Evolutionary conservation across 1,284 basidiomycete genomes (phyloP), one percentile per base, ranked within the genome.

Genomic region (Cerrena zonata): DNA sequence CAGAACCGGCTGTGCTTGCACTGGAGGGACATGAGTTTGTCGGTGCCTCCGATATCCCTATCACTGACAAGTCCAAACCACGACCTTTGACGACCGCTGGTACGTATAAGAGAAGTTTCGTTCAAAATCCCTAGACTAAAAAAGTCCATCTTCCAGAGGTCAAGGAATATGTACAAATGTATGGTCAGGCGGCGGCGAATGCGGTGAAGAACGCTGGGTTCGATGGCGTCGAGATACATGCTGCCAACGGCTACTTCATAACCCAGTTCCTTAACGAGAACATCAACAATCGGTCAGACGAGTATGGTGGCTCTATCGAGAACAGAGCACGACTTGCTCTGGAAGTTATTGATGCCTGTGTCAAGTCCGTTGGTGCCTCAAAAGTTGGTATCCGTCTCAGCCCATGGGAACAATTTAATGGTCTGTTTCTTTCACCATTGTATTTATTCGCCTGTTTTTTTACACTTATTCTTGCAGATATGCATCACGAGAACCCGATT

Each of bases 241-340:
- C 48, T 18, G 65, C 63, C 7, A 58, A 71, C 50, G 73, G 75
- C 3, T 74, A 71, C 49, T 59, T 76, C 7, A 42, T 74, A 18
- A 72, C 74, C 54, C 71, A 75, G 56, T 74, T 73, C 59, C 47
- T 72, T 19, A 71, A 77, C 54, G 67, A 71, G 34, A 57, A 65
- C 0, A 58, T 69, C 43, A 84, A 84, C 68, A 68, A 73, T 26
- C 75, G 81, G 24, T 78, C 74, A 12, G 82, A 86, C 64, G 66
- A 72, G 44, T 86, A 81, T 59, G 82, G 82, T 4, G 82, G 80
- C 2, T 70, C 70, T 1, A 52, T 79, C 21, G 77, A 80, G 63
- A 82, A 82, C 59, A 69, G 82, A 15, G 58, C 67, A 2, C 65
- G 76, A 11, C 83, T 84, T 52, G 58, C 69, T 1, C 64, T 80